Conservation (phyloP, 2,329 filamentous ascomycete species). For the Clarireedia hainanense region DNA sequence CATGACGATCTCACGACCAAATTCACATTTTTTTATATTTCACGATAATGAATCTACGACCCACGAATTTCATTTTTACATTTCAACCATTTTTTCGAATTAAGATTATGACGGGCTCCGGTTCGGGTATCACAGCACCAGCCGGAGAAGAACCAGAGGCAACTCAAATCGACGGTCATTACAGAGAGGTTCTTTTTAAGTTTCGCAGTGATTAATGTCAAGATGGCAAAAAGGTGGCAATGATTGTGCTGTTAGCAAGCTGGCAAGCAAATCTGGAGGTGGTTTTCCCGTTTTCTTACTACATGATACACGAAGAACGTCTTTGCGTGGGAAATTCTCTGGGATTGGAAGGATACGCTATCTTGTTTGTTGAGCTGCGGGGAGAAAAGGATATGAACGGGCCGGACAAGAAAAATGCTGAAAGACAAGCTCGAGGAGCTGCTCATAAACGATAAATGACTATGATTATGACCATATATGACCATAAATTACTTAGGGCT, state of each 20-base stretch:
- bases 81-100: slow-evolving; percentile 3
- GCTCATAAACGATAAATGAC: neutral
- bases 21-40: neutral
- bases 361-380: neutral
- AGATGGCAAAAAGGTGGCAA: neutral
- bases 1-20: neutral
- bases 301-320: neutral
- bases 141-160: slow-evolving; percentile 25
- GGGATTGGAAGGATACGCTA: neutral
- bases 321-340: neutral
- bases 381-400: neutral
- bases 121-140: slow-evolving; percentile 27
- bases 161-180: slow-evolving; percentile 27
- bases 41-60: neutral
- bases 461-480: neutral
- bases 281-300: slow-evolving; percentile 11
- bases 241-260: slow-evolving; percentile 21
- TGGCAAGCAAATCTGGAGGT: slow-evolving; percentile 24
- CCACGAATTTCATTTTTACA: neutral
- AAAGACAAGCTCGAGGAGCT: no score
- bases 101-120: slow-evolving; percentile 20
- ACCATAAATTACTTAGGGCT: neutral
- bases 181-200: slow-evolving; percentile 17
- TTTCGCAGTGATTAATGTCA: neutral
- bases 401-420: no score